Conservation (phyloP, 768 basidiomycete species). For the Podaxis sp. region DNA sequence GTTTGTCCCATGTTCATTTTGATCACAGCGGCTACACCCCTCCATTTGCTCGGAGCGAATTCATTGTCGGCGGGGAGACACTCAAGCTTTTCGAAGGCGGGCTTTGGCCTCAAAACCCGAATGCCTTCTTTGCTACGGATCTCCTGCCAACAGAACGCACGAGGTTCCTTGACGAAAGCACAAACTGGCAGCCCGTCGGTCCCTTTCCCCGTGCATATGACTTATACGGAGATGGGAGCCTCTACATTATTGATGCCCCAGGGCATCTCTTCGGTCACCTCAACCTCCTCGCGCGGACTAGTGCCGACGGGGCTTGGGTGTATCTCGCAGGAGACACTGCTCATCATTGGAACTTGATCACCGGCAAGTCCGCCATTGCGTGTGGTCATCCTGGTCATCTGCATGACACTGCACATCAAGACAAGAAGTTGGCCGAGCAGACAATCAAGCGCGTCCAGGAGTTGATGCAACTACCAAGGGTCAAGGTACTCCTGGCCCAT, state of each 20-base stretch:
- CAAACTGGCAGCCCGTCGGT: slow-evolving; percentile 38
- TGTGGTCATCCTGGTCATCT: slow-evolving; percentile 26
- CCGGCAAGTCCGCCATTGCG: slow-evolving; percentile 40
- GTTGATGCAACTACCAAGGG: slow-evolving; percentile 35
- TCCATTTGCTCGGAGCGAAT: slow-evolving; percentile 43
- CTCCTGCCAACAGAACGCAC: slow-evolving; percentile 39
- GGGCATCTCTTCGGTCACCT: slow-evolving; percentile 58
- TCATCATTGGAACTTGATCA: slow-evolving; percentile 52
- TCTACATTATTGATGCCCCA: slow-evolving; percentile 56
- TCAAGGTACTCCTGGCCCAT: slow-evolving; percentile 51
- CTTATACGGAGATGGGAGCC: slow-evolving; percentile 55
- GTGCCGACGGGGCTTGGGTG: slow-evolving; percentile 51
- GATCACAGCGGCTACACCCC: slow-evolving; percentile 50
- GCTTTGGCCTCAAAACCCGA: slow-evolving; percentile 39
- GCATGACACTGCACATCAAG: slow-evolving; percentile 38
- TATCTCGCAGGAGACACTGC: slow-evolving; percentile 56
- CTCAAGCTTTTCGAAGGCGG: slow-evolving; percentile 32
- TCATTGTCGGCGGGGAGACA: slow-evolving; percentile 45
- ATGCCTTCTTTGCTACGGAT: slow-evolving; percentile 27
- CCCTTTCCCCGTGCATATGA: slow-evolving; percentile 52
- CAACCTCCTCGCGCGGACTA: slow-evolving; percentile 53
- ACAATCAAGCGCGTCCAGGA: slow-evolving; percentile 39
- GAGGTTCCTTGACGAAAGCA: slow-evolving; percentile 25
- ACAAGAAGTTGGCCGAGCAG: slow-evolving; percentile 40
- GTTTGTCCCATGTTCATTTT: slow-evolving; percentile 54